phyloP scores from a whole-genome alignment of 768 basidiomycete species.

The Piloderma croceum region DNA sequence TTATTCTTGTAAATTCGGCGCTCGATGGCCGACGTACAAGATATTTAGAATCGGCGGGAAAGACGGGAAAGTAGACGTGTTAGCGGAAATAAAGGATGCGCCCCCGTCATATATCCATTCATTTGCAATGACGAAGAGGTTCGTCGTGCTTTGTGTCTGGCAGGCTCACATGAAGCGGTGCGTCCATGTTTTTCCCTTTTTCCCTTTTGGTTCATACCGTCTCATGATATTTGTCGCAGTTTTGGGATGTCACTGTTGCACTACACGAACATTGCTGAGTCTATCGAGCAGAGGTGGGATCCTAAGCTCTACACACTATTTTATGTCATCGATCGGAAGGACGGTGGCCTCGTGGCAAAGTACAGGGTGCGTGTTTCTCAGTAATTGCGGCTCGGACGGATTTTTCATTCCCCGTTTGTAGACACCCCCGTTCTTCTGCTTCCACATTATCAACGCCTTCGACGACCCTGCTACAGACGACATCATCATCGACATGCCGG shows the following conservation, averaged over 20 bases:
- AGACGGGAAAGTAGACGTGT: too few relatives aligned
- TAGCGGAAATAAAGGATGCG: too few relatives aligned
- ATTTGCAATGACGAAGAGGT: constrained; percentile 32
- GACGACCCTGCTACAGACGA: constrained; percentile 26
- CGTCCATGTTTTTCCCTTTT: neutral
- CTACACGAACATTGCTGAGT: constrained; percentile 29
- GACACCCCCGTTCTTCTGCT: too few relatives aligned
- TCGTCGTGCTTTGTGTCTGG: too few relatives aligned
- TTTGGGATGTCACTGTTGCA: constrained; percentile 19
- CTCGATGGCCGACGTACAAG: too few relatives aligned
- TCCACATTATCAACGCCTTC: constrained; percentile 35
- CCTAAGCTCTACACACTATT: too few relatives aligned
- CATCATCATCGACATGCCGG: constrained; percentile 31
- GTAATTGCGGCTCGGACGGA: too few relatives aligned
- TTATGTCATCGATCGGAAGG: constrained; percentile 33
- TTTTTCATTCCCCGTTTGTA: too few relatives aligned
- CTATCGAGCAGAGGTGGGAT: too few relatives aligned
- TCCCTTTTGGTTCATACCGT: too few relatives aligned
- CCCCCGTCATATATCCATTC: constrained; percentile 37
- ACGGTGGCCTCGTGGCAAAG: constrained; percentile 32
- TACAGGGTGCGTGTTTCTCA: too few relatives aligned
- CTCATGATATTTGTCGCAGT: constrained; percentile 4
- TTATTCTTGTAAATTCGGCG: constrained; percentile 27
- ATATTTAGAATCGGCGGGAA: too few relatives aligned
- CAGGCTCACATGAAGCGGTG: constrained; percentile 13